These are phyloP conservation scores for Furcasterigmium furcatum DNA, from an alignment of 2,329 filamentous ascomycete genomes.

Conservation along the genomic window DNA sequence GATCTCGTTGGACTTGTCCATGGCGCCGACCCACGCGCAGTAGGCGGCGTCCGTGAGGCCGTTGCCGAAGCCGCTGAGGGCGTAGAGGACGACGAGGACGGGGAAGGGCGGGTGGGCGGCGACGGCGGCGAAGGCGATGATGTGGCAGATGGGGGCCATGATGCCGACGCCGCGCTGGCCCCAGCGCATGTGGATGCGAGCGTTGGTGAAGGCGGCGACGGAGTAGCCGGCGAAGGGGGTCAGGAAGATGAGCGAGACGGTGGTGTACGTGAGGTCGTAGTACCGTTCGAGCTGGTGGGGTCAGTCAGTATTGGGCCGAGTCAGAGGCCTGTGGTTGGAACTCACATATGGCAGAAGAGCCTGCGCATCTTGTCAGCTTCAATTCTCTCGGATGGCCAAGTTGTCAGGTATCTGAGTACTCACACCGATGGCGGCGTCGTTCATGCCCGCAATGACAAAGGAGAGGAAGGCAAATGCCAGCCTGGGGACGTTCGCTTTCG, in stretches of 20 bases:
- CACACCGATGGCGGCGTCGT: conserved; percentile 60
- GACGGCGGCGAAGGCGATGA: conserved; percentile 58
- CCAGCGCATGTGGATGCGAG: conserved; percentile 52
- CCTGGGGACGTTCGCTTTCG: conserved; percentile 24
- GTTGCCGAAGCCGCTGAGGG: conserved; percentile 64
- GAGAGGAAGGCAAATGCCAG: conserved; percentile 48
- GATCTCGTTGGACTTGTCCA: conserved; percentile 66
- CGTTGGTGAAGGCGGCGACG: conserved; percentile 57
- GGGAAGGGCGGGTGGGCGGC: conserved; percentile 63
- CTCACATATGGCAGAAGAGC: conserved; percentile 35
- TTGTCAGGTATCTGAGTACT: conserved; percentile 14
- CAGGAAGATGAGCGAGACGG: conserved; percentile 62
- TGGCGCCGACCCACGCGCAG: conserved; percentile 54
- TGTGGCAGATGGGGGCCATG: conserved; percentile 57
- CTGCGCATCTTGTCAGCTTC: conserved; percentile 12
- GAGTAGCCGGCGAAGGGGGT: conserved; percentile 63
- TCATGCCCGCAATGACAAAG: conserved; percentile 59
- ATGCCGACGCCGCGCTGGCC: conserved; percentile 67
- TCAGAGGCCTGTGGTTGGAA: neutral
- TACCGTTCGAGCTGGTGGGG: conserved; percentile 52
- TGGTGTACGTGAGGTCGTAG: conserved; percentile 55
- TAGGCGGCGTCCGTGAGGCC: conserved; percentile 55
- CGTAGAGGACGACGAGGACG: conserved; percentile 59
- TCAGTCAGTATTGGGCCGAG: neutral
- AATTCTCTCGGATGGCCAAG: neutral